Conservation (phyloP, 2,329 filamentous ascomycete genomes). For the Talaromyces verruculosus region DNA sequence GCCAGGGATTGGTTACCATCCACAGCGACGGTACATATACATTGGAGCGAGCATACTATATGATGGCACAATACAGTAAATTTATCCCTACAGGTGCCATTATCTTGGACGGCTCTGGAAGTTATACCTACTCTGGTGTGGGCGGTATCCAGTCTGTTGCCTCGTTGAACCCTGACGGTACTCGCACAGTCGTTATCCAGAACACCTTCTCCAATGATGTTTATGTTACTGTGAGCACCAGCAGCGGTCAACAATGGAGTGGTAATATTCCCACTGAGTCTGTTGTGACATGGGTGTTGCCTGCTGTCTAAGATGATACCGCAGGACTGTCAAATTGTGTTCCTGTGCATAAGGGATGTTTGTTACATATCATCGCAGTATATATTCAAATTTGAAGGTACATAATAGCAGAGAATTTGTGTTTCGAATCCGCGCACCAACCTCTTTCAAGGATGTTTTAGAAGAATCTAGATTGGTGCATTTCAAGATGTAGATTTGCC, state of each 20-base stretch:
- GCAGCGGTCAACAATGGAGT: constrained; percentile 13
- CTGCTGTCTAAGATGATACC: background rate
- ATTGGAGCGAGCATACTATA: constrained; percentile 12
- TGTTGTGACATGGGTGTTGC: constrained; percentile 16
- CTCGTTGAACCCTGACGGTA: constrained; percentile 18
- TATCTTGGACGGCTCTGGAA: constrained; percentile 7
- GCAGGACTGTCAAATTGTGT: background rate
- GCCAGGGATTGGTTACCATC: constrained; percentile 11
- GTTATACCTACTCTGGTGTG: background rate
- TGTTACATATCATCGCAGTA: background rate
- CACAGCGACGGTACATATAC: constrained; percentile 17
- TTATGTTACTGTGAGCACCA: constrained; percentile 11
- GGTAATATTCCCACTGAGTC: constrained; percentile 10
- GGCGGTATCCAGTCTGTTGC: constrained; percentile 18
- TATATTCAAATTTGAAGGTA: background rate
- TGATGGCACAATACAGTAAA: constrained; percentile 18
- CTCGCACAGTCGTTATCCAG: constrained; percentile 16
- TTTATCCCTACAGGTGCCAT: constrained; percentile 11
- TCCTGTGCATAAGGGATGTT: background rate
- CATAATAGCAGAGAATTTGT: background rate
- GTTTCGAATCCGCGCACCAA: background rate
- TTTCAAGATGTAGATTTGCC: background rate
- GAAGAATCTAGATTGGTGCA: background rate
- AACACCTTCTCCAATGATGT: constrained; percentile 14
- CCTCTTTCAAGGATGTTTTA: background rate